Evolutionary conservation across 202 grass and related monocot genomes (phyloP), one percentile per base, ranked within the genome.

Genomic region (Elaeis oleifera): DNA sequence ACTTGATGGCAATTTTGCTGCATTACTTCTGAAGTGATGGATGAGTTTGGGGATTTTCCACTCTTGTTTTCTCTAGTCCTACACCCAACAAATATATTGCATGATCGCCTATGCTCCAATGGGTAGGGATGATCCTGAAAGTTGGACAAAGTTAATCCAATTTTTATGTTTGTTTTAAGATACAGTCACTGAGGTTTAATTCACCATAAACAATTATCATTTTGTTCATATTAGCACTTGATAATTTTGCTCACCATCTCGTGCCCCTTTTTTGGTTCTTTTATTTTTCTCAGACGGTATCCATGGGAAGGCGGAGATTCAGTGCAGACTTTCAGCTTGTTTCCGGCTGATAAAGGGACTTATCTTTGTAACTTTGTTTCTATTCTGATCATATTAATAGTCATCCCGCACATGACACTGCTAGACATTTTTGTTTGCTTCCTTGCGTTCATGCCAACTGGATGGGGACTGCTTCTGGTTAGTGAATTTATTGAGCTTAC

Each of bases 381-480:
- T 8, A 79, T 90, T 4, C 58, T 96, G 36, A 79, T 96, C 70
- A 90, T 90, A 36, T 68, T 96, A 17, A 83, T 90, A 51, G 76
- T 81, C 23, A 79, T 96, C 59, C 64, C 87, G 13, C 84, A 79
- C 24, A 96, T 96, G 91, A 96, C 91, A 27, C 79, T 88, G 28
- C 76, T 70, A 66, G 91, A 96, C 69, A 96, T 96, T 0, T 77
- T 96, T 54, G 81, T 96, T 50, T 90, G 87, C 79, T 54, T 90
- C 70, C 87, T 96, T 32, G 91, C 91, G 1, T 90, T 96, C 81
- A 88, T 96, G 84, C 91, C 87, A 9, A 96, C 91, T 4, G 91
- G 91, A 67, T 96, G 91, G 91, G 87, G 91, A 11, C 61, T 96
- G 73, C 79, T 96, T 25, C 61, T 88, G 73, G 91, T 96, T 67